Percentiles rank a stretch among this genome's conserved stretches.
Evolutionary conservation across 495 filamentous ascomycete genomes (phyloP).

Genomic region (Aspergillus egyptiacus): DNA sequence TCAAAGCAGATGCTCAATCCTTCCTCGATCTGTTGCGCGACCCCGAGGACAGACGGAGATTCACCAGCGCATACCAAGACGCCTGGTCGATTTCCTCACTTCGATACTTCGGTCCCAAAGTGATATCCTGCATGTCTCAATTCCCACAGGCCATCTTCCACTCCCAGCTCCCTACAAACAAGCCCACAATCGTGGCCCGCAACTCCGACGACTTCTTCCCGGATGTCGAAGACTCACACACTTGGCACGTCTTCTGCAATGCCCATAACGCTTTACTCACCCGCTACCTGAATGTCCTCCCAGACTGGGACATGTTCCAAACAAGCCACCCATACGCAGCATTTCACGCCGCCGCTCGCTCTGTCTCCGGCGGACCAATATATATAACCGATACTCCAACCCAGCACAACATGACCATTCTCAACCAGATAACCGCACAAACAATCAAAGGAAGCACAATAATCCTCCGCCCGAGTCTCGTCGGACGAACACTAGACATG

Average conservation of each 20-base stretch:
- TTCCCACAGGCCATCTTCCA: conserved; percentile 78
- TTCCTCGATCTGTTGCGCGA: conserved; percentile 70
- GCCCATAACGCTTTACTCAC: conserved; percentile 87
- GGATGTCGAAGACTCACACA: conserved; percentile 64
- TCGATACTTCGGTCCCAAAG: conserved; percentile 66
- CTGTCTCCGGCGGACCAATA: conserved; percentile 84
- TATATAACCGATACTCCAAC: conserved; percentile 90
- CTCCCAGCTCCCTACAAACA: conserved; percentile 67
- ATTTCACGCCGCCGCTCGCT: conserved; percentile 86
- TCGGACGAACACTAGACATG: conserved; percentile 62
- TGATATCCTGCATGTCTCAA: conserved; percentile 91
- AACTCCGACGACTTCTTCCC: conserved; percentile 97
- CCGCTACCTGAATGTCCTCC: conserved; percentile 62
- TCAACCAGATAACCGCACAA: conserved; percentile 68
- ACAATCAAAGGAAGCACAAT: conserved; percentile 64
- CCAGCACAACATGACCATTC: conserved; percentile 64
- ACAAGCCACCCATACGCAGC: conserved; percentile 68
- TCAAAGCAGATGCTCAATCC: conserved; percentile 90
- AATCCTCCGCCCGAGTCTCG: conserved; percentile 65
- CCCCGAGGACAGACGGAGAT: conserved; percentile 57
- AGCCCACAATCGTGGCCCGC: conserved; percentile 62
- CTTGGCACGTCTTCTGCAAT: conserved; percentile 94
- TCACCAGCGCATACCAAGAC: conserved; percentile 73
- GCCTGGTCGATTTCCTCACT: conserved; percentile 76
- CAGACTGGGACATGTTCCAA: conserved; percentile 99